Evolutionary conservation across 352 stramenopile genomes (phyloP), one percentile per base, ranked within the genome.

Genomic region (Phytophthora cajani): DNA sequence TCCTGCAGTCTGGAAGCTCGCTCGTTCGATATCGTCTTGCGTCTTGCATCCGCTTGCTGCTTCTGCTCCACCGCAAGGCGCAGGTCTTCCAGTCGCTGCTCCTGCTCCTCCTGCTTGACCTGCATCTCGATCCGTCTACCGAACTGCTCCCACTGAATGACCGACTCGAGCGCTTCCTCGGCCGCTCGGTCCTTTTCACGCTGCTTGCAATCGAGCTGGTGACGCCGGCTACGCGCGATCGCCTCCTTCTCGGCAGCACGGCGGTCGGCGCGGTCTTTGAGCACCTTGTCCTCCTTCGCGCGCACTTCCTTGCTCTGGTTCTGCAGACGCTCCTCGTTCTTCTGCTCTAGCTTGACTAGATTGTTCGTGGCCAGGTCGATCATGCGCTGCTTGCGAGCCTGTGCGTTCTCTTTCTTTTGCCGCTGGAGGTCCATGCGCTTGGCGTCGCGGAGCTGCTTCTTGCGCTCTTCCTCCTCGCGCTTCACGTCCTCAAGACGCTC

Each of bases 361-460:
- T 92, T 91, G 21, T 92, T 78, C 14, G 82, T 85, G 30, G 82
- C 88, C 58, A 93, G 72, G 53, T 96, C 85, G 50, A 96, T 94
- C 88, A 96, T 94, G 19, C 84, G 85, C 65, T 94, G 85, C 58
- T 94, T 94, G 51, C 85, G 74, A 36, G 85, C 75, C 38, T 91
- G 82, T 0, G 81, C 65, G 33, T 80, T 76, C 17, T 83, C 82
- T 40, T 83, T 79, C 55, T 93, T 94, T 38, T 88, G 74, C 3
- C 71, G 69, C 38, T 89, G 78, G 25, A 94, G 60, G 54, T 82
- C 74, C 21, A 92, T 75, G 9, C 88, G 84, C 61, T 91, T 91
- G 10, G 79, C 75, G 40, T 89, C 81, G 4, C 85, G 82, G 44
- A 81, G 57, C 46, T 85, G 77, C 33, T 93, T 94, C 57, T 97